Base-by-base conservation (phyloP, 768 basidiomycete species). In the Pulveroboletus frians region DNA sequence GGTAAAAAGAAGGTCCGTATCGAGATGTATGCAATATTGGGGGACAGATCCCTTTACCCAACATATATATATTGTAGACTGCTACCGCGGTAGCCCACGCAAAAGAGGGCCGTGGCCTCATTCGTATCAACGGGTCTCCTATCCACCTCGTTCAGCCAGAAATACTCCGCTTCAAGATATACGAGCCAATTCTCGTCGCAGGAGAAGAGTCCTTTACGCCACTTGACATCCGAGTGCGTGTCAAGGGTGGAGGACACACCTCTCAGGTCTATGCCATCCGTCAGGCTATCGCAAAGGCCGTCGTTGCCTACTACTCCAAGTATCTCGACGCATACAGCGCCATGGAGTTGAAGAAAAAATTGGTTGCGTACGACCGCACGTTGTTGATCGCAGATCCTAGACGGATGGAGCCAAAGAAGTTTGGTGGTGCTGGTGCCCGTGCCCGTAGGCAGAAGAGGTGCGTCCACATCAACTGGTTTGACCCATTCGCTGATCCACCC, bases 341-440 rank as follows among this genome's bases (percentile, higher is more conserved):
- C 21, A 83, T 99, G 73, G 94, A 95, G 75, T 70, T 99, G 74
- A 97, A 96, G 84, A 98, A 98, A 81, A 91, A 89, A 71, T 75
- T 98, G 59, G 89, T 96, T 54, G 85, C 91, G 14, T 98, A 98
- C 71, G 96, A 99, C 77, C 79, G 88, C 58, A 83, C 88, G 43
- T 74, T 95, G 53, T 72, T 94, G 63, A 93, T 94, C 58, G 88
- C 92, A 49, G 92, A 95, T 69, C 92, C 92, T 58, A 84, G 96
- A 75, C 86, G 95, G 77, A 90, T 88, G 86, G 95, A 98, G 72
- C 95, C 95, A 62, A 97, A 97, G 85, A 96, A 95, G 76, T 97
- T 98, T 70, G 95, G 94, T 81, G 94, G 94, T 78, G 80, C 78
- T 70, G 94, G 94, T 84, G 94, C 94, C 58, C 91, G 94, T 81